Base-by-base conservation (phyloP, 495 filamentous ascomycete species). In the Cetradonia linearis region DNA sequence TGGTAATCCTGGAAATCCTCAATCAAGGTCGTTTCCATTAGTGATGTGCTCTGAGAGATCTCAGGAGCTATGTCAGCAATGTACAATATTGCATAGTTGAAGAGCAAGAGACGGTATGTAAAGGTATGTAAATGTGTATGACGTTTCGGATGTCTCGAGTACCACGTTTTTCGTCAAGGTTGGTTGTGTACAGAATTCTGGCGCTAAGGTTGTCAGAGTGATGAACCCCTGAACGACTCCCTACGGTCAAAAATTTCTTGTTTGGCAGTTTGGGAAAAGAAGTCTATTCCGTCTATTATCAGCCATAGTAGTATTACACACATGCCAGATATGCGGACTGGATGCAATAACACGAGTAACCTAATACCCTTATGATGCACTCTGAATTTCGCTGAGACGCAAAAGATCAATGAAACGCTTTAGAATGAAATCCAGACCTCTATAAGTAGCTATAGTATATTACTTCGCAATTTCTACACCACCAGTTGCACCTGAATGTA, bases 391-490 rank as follows among this genome's bases (percentile, higher is more conserved):
- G 16, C 46, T 59, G 44, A 44, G 31, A 49, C 27, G 56, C 42
- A 18, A 59, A n/a, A 8, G 18, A 59, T 38, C 23, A 44, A 10
- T 46, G 34, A 34, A 54, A 60, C 58, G 58, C 49, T 37, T 10
- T 20, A 25, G 37, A 53, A 33, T 34, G 40, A 46, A 34, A 9
- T 23, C 18, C 40, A 44, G n/a, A 38, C 14, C 37, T 18, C 37
- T 55, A 31, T 42, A 33, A 44, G 27, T 11, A 59, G 14, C 28
- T 16, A n/a, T n/a, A 4, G 33, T 37, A 40, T 31, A 56, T 52
- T 54, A 66, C 72, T 79, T 80, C 62, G 73, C 72, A 63, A 95
- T 91, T 76, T 95, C 89, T 56, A 92, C 85, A 74, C 88, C 89
- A 40, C 85, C 87, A 36, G 77, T 81, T 20, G 86, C 87, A 68